Evolutionary conservation across 2,329 filamentous ascomycete genomes (phyloP).

Genomic region (Teratosphaeria viscida): DNA sequence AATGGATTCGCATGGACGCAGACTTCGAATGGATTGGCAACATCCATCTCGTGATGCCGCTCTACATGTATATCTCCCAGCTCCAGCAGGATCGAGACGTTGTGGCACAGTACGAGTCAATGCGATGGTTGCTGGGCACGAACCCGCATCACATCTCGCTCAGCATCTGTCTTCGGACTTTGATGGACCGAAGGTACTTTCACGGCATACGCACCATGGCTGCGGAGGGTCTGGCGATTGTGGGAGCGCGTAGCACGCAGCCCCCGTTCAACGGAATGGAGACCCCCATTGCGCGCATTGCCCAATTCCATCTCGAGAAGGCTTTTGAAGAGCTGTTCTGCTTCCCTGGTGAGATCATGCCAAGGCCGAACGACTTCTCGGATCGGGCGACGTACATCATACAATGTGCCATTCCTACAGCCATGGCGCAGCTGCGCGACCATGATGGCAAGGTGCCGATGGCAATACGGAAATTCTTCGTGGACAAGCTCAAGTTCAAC

Average conservation of each 20-base stretch:
- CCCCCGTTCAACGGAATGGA: constrained; percentile 35
- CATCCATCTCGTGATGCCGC: constrained; percentile 70
- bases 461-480: constrained; percentile 69
- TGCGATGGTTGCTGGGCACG: constrained; percentile 20
- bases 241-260: constrained; percentile 26
- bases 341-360: constrained; percentile 61
- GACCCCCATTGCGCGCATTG: constrained; percentile 55
- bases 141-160: constrained; percentile 70
- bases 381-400: constrained; percentile 79
- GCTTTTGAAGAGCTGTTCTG: constrained; percentile 86
- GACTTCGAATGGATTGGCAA: constrained; percentile 97
- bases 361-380: constrained; percentile 80
- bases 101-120: constrained; percentile 61
- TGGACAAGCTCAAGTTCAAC: constrained; percentile 85
- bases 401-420: constrained; percentile 70
- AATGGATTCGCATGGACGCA: constrained; percentile 96
- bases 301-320: constrained; percentile 72
- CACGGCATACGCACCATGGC: constrained; percentile 85
- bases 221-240: constrained; percentile 64
- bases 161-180: constrained; percentile 76
- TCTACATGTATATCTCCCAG: constrained; percentile 97
- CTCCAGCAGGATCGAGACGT: constrained; percentile 95
- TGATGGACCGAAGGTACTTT: constrained; percentile 88
- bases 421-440: constrained; percentile 70
- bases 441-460: constrained; percentile 65